Percentiles rank a stretch among this genome's conserved stretches.
Evolutionary conservation across 2,329 filamentous ascomycete genomes (phyloP).

Genomic region (Cladosporium cucumerinum): DNA sequence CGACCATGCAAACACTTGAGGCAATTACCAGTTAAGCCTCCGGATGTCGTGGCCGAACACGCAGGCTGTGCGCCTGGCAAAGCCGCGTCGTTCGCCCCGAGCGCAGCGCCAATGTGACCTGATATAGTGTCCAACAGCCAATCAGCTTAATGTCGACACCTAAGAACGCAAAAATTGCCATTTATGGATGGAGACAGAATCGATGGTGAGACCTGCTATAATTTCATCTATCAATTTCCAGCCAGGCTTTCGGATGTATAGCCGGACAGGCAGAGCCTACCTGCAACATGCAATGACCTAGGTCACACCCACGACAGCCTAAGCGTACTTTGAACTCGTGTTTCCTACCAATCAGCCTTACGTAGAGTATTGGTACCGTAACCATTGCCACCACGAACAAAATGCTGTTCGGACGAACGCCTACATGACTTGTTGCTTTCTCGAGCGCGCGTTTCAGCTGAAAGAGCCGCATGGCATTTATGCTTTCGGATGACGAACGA

Average conservation of each 20-base stretch:
- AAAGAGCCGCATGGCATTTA: neutral
- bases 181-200: neutral
- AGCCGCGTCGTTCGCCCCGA: neutral
- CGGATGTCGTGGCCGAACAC: neutral
- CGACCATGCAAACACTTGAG: neutral
- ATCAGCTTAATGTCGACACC: neutral
- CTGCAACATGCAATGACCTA: neutral
- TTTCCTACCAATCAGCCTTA: neutral
- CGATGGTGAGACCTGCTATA: neutral
- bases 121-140: neutral
- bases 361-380: neutral
- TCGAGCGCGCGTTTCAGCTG: neutral
- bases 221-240: neutral
- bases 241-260: neutral
- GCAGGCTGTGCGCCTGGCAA: neutral
- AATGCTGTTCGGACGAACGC: neutral
- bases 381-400: neutral
- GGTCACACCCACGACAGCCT: neutral
- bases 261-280: neutral
- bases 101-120: neutral
- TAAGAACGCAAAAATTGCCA: neutral
- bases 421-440: neutral
- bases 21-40: neutral
- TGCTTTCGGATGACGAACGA: neutral
- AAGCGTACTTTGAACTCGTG: neutral